Base-by-base conservation (phyloP, 805 yeast species). In the Nakazawaea wyomingensis region DNA sequence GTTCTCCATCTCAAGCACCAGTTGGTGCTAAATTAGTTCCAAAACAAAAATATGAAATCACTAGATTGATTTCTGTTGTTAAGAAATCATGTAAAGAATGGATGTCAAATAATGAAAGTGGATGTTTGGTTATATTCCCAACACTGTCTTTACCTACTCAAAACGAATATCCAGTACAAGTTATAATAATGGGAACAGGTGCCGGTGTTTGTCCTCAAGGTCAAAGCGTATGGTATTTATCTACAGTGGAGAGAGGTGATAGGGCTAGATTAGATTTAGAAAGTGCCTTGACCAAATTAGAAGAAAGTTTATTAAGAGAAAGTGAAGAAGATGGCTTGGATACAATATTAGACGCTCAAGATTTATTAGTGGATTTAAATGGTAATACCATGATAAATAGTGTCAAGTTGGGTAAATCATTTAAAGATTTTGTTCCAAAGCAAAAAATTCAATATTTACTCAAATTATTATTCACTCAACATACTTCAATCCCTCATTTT, bases 51-150 rank as follows among this genome's bases (percentile, higher is more conserved):
- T 76, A 68, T 54, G 80, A 80, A 53, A 71, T 85, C 27, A 82
- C 89, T 40, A 76, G 96, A 51, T 63, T 91, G 60, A 78, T 85
- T 5, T 85, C 91, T 9, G 77, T 88, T 34, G 97, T 90, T 18
- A 82, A 83, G 50, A 85, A 85, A 56, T 84, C 84, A 50, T 91
- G 98, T 67, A 75, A 73, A 40, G 95, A 89, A 66, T 91, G 98
- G 98, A 85, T 90, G 67, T 74, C 80, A 11, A 89, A 85, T 38
- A 80, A 79, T 39, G 98, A 91, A 66, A 72, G 80, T 35, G 82
- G 91, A 0, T 85, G 96, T 0, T 72, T 90, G 27, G 95, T 91
- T 24, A 95, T 89, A 1, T 91, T 93, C 71, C 98, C 99, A 16
- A 90, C 96, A 14, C 76, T 77, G 14, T 80, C 95, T 1, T 70